phyloP scores from a whole-genome alignment of 2,329 filamentous ascomycete genomes.

The Diaporthe caulivora region DNA sequence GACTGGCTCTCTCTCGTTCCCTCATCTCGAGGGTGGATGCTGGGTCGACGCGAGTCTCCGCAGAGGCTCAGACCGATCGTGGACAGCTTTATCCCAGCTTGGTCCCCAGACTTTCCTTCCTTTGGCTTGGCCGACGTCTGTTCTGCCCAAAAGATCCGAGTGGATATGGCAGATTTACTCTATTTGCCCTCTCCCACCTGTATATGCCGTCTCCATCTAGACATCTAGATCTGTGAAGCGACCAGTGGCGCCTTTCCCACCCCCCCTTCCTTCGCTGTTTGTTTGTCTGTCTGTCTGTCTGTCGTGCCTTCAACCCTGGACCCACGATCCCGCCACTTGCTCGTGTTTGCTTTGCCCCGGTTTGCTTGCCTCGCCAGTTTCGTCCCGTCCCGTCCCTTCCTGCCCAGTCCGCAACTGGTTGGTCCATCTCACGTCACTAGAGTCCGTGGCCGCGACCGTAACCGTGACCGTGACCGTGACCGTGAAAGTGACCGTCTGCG shows the following conservation, averaged over 20 bases:
- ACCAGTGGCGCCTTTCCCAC: background rate
- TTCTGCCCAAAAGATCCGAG: slow-evolving; percentile 16
- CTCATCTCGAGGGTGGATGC: slow-evolving; percentile 27
- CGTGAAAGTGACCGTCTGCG: background rate
- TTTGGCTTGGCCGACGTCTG: slow-evolving; percentile 23
- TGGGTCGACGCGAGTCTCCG: slow-evolving; percentile 18
- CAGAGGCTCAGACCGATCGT: slow-evolving; percentile 25
- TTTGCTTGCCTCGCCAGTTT: slow-evolving; percentile 12
- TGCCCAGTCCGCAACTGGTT: background rate
- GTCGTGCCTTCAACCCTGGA: slow-evolving; percentile 15
- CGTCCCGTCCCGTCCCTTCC: background rate
- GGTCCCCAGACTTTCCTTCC: slow-evolving; percentile 23
- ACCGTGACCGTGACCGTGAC: slow-evolving; percentile 1
- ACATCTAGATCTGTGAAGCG: background rate
- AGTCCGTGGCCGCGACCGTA: slow-evolving; percentile 1
- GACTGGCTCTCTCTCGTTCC: background rate
- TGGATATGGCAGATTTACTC: slow-evolving; percentile 19
- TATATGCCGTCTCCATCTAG: background rate
- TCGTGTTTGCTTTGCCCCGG: background rate
- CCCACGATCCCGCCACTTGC: slow-evolving; percentile 1
- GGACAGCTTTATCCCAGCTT: slow-evolving; percentile 25
- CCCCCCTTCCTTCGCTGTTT: background rate
- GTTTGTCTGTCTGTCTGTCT: background rate
- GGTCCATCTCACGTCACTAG: slow-evolving; percentile 17
- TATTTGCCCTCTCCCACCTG: background rate